A percentile compares a stretch with the other conserved stretches of the same genome.
Conservation (phyloP, 2,329 filamentous ascomycete species). For the Botrytis aclada region DNA sequence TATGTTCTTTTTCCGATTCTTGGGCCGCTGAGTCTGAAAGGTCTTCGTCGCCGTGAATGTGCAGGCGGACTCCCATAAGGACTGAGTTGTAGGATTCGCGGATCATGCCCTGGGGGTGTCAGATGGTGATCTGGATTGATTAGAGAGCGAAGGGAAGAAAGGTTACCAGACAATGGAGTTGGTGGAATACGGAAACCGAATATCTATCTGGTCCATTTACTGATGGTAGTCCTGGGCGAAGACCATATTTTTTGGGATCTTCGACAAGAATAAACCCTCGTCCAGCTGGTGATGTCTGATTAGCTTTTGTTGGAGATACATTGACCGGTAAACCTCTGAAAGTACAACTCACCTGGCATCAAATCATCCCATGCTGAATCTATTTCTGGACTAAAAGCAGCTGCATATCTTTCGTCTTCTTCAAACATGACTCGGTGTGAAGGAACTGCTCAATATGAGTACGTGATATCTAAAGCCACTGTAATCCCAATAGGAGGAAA, state of each 20-base stretch:
- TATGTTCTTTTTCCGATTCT: background rate
- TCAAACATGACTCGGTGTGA: background rate
- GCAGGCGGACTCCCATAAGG: background rate
- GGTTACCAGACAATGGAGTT: constrained; percentile 16
- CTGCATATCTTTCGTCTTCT: background rate
- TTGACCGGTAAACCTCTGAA: background rate
- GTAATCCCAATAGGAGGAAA: too few relatives aligned
- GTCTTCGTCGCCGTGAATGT: constrained; percentile 2
- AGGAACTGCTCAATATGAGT: background rate
- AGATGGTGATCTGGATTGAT: background rate
- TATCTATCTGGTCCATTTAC: background rate
- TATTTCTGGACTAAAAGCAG: background rate
- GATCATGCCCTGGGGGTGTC: constrained; percentile 12
- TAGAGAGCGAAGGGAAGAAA: background rate
- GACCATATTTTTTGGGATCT: background rate
- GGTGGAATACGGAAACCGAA: constrained; percentile 17
- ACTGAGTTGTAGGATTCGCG: constrained; percentile 10
- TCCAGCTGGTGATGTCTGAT: background rate
- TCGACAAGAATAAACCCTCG: constrained; percentile 10
- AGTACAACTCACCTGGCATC: background rate
- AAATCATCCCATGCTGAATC: constrained; percentile 12
- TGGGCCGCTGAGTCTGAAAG: background rate
- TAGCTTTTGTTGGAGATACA: background rate
- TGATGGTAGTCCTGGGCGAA: background rate
- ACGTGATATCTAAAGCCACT: background rate